Percentiles rank a stretch among this genome's conserved stretches.
phyloP scores from a whole-genome alignment of 495 filamentous ascomycete genomes.

The Penicillium coffeae region DNA sequence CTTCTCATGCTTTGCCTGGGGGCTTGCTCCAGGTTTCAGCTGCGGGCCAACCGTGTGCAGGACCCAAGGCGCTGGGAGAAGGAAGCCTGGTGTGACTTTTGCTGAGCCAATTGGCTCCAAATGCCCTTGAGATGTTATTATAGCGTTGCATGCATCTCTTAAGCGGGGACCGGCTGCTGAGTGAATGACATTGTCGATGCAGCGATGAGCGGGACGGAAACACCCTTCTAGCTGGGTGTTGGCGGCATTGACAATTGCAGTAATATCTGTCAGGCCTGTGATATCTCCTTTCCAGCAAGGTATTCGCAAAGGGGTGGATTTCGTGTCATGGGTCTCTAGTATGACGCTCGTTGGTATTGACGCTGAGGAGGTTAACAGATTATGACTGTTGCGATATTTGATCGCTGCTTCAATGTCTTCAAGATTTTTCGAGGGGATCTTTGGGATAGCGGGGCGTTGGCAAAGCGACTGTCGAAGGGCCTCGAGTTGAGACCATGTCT shows the following conservation, averaged over 20 bases:
- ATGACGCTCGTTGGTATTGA: slow-evolving; percentile 3
- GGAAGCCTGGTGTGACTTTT: slow-evolving; percentile 21
- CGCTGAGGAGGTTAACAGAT: slow-evolving; percentile 11
- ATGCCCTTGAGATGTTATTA: slow-evolving; percentile 14
- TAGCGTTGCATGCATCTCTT: slow-evolving; percentile 15
- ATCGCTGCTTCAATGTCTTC: slow-evolving; percentile 17
- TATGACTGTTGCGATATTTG: slow-evolving; percentile 12
- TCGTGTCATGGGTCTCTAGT: neutral
- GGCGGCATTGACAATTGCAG: slow-evolving; percentile 25
- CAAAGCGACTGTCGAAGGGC: slow-evolving; percentile 11
- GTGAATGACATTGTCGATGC: slow-evolving; percentile 29
- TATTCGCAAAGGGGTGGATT: neutral
- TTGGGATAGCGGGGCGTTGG: slow-evolving; percentile 2
- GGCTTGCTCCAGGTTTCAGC: slow-evolving; percentile 1
- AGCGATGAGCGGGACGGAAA: slow-evolving; percentile 22
- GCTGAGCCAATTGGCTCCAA: slow-evolving; percentile 12
- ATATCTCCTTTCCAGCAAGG: slow-evolving; percentile 26
- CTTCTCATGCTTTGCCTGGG: neutral
- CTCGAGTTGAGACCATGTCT: slow-evolving; percentile 19
- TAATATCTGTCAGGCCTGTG: slow-evolving; percentile 18
- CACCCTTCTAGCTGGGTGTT: slow-evolving; percentile 21
- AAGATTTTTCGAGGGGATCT: slow-evolving; percentile 4
- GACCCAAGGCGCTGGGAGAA: slow-evolving; percentile 14
- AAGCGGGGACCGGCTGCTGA: slow-evolving; percentile 22
- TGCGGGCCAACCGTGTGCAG: slow-evolving; percentile 27